phyloP scores from a whole-genome alignment of 2,329 filamentous ascomycete species.

The Pestalotiopsis sp. region DNA sequence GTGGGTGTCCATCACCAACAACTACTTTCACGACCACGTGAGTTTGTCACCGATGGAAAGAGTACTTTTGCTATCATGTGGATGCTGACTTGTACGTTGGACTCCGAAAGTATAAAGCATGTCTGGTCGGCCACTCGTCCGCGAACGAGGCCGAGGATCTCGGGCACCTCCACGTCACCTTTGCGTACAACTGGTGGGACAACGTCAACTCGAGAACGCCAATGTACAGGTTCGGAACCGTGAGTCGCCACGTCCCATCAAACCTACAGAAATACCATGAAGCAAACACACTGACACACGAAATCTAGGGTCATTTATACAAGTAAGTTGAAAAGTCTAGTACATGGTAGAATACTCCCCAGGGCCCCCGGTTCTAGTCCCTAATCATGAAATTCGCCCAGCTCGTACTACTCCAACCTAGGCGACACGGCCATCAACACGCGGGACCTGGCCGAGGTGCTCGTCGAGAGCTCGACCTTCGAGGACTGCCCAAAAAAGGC shows the following conservation, averaged over 20 bases:
- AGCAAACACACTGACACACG: neutral
- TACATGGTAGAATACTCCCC: slow-evolving; percentile 29
- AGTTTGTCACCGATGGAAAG: no score
- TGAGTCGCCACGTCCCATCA: slow-evolving; percentile 43
- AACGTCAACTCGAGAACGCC: slow-evolving; percentile 66
- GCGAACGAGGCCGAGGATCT: slow-evolving; percentile 58
- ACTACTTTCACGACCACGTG: slow-evolving; percentile 48
- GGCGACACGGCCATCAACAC: slow-evolving; percentile 52
- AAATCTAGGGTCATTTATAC: neutral
- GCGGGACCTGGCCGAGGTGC: slow-evolving; percentile 49
- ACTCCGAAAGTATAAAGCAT: slow-evolving; percentile 24
- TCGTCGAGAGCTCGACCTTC: slow-evolving; percentile 47
- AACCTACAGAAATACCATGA: slow-evolving; percentile 29
- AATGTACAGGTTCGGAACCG: slow-evolving; percentile 65
- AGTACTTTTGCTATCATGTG: no score
- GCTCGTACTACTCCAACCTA: slow-evolving; percentile 26
- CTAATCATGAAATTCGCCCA: neutral
- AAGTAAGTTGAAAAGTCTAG: slow-evolving; percentile 34
- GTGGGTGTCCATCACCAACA: slow-evolving; percentile 53
- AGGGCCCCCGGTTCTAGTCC: no score
- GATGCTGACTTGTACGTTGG: neutral
- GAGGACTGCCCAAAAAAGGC: slow-evolving; percentile 21
- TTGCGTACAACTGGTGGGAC: slow-evolving; percentile 65
- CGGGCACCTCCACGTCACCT: slow-evolving; percentile 63
- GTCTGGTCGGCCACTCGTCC: slow-evolving; percentile 57